phyloP scores from a whole-genome alignment of 805 yeast species.

The Saturnispora saitoi region DNA sequence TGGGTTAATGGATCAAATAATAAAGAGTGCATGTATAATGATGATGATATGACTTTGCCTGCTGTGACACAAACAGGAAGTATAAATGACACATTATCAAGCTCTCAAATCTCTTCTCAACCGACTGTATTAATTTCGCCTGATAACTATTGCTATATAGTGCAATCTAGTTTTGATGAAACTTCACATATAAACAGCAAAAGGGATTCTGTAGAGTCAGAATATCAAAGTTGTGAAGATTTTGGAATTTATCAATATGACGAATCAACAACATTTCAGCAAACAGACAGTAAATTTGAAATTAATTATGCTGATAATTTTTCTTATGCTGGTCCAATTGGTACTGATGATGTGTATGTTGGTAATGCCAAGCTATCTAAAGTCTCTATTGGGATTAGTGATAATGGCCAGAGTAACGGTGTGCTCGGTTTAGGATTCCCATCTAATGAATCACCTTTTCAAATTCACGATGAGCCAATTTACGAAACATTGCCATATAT shows the following conservation, averaged over 20 bases:
- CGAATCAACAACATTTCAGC: slow-evolving; percentile 28
- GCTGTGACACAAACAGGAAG: too few relatives aligned
- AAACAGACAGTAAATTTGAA: slow-evolving; percentile 16
- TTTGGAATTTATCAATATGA: slow-evolving; percentile 35
- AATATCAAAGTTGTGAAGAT: slow-evolving; percentile 24
- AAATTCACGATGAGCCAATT: not conserved
- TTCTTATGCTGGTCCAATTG: slow-evolving; percentile 39
- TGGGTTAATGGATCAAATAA: slow-evolving; percentile 39
- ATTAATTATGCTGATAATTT: slow-evolving; percentile 38
- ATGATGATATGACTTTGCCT: not conserved
- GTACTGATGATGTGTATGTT: slow-evolving; percentile 45
- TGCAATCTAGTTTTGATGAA: not conserved
- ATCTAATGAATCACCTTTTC: slow-evolving; percentile 53
- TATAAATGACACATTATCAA: too few relatives aligned
- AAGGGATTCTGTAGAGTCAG: not conserved
- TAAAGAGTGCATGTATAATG: slow-evolving; percentile 1
- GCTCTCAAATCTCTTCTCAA: too few relatives aligned
- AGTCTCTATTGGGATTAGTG: slow-evolving; percentile 63
- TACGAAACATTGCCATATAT: slow-evolving; percentile 58
- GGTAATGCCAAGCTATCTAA: slow-evolving; percentile 37
- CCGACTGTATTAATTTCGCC: not conserved
- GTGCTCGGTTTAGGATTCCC: slow-evolving; percentile 64
- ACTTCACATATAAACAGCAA: not conserved
- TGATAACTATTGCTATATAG: not conserved
- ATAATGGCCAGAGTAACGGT: slow-evolving; percentile 48